These are phyloP conservation scores for Stagonosporopsis rhizophila DNA, from an alignment of 2,329 filamentous ascomycete species.

Conservation along the genomic window DNA sequence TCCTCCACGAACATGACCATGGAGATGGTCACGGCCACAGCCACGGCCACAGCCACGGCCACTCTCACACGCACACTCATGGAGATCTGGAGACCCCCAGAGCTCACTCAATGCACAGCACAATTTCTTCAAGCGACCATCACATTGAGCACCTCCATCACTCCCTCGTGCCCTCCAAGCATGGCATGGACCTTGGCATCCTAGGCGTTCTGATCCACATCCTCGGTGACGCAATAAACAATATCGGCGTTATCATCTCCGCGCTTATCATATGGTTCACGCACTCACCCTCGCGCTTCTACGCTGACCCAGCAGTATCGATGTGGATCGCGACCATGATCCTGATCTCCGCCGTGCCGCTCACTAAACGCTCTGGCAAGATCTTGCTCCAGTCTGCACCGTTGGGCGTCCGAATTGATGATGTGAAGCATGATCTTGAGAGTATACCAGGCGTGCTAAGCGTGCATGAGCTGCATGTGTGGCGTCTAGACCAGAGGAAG, in stretches of 20 bases:
- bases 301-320: slow-evolving; percentile 74
- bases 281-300: slow-evolving; percentile 65
- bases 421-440: slow-evolving; percentile 74
- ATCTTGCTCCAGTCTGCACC: slow-evolving; percentile 75
- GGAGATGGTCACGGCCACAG: slow-evolving; percentile 48
- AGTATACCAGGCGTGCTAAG: slow-evolving; percentile 70
- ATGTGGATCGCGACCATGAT: slow-evolving; percentile 78
- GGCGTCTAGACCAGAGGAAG: slow-evolving; percentile 75
- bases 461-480: slow-evolving; percentile 76
- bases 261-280: slow-evolving; percentile 73
- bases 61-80: slow-evolving; percentile 30
- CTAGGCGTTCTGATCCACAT: slow-evolving; percentile 75
- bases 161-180: slow-evolving; percentile 28
- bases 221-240: slow-evolving; percentile 76
- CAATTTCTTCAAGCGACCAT: slow-evolving; percentile 9
- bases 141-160: slow-evolving; percentile 42
- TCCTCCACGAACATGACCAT: slow-evolving; percentile 64
- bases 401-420: slow-evolving; percentile 63
- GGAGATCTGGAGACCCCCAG: slow-evolving; percentile 24
- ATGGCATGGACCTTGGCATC: slow-evolving; percentile 68
- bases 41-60: slow-evolving; percentile 36
- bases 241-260: slow-evolving; percentile 75
- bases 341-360: slow-evolving; percentile 66
- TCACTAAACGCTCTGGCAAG: slow-evolving; percentile 66
- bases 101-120: slow-evolving; percentile 35